A percentile compares a stretch with the other conserved stretches of the same genome.
Conservation (phyloP, 805 yeast genomes). For the Blastobotrys robertii region DNA sequence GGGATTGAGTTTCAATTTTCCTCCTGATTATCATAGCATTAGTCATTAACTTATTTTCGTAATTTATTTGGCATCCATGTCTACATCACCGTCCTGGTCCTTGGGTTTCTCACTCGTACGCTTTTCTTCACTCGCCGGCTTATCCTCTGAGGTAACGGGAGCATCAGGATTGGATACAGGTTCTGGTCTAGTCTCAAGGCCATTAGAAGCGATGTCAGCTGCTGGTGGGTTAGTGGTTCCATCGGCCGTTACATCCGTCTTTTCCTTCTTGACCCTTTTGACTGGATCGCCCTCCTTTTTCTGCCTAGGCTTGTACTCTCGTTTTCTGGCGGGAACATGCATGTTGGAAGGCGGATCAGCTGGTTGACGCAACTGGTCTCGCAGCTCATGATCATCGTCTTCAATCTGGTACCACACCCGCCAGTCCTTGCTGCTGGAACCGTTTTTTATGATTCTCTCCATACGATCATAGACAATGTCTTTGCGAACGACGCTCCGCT, state of each 20-base stretch:
- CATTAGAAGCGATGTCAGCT: no score
- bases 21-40: conserved; percentile 28
- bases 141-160: background rate
- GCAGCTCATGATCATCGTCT: conserved; percentile 20
- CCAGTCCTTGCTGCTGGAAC: conserved; percentile 50
- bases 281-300: conserved; percentile 12
- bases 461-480: conserved; percentile 51
- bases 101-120: background rate
- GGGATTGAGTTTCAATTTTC: conserved; percentile 59
- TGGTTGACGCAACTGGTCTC: conserved; percentile 18
- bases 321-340: conserved; percentile 10
- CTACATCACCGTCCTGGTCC: background rate
- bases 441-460: conserved; percentile 49
- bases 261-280: conserved; percentile 9
- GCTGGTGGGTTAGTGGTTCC: no score
- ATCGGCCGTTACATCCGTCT: background rate
- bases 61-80: background rate
- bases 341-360: conserved; percentile 13
- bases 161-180: background rate
- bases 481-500: conserved; percentile 51
- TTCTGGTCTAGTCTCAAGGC: no score
- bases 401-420: conserved; percentile 73
- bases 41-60: background rate
- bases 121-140: background rate
- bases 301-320: conserved; percentile 15